Evolutionary conservation across 2,329 filamentous ascomycete species (phyloP).

Genomic region (Exserohilum rostratum): DNA sequence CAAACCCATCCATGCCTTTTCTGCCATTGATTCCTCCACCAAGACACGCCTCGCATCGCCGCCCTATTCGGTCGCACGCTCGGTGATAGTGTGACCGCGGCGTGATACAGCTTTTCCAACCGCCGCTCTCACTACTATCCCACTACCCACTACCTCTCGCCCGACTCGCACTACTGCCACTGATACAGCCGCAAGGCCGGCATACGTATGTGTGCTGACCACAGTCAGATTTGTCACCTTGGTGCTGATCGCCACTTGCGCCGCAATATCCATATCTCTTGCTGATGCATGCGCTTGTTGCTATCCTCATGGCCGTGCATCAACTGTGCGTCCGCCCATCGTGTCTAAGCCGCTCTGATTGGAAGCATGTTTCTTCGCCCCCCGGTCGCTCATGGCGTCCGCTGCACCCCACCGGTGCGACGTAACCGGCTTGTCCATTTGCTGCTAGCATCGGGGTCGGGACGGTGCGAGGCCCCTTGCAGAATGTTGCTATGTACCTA

Average conservation of each 20-base stretch:
- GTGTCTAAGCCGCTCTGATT: constrained; percentile 17
- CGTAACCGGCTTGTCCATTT: constrained; percentile 8
- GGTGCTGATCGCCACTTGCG: constrained; percentile 6
- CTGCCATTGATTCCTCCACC: no score
- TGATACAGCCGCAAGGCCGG: neutral
- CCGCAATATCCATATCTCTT: constrained; percentile 16
- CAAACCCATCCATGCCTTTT: constrained; percentile 3
- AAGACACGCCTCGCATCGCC: neutral
- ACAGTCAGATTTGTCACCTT: constrained; percentile 17
- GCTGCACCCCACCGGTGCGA: neutral
- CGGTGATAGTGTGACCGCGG: constrained; percentile 36
- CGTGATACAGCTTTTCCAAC: constrained; percentile 27
- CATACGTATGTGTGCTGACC: neutral
- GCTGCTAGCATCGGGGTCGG: constrained; percentile 4
- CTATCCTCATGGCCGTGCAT: constrained; percentile 22
- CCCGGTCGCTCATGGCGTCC: constrained; percentile 17
- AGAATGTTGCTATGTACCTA: neutral
- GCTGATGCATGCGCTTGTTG: constrained; percentile 11
- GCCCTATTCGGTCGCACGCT: constrained; percentile 24
- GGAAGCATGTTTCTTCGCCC: constrained; percentile 21
- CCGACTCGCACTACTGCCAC: neutral
- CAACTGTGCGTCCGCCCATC: constrained; percentile 9
- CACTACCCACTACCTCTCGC: neutral
- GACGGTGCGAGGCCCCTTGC: constrained; percentile 4
- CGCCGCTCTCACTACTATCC: no score